These are phyloP conservation scores for Chaetomiaceae sp. DNA, from an alignment of 2,329 filamentous ascomycete genomes.

Conservation along the genomic window DNA sequence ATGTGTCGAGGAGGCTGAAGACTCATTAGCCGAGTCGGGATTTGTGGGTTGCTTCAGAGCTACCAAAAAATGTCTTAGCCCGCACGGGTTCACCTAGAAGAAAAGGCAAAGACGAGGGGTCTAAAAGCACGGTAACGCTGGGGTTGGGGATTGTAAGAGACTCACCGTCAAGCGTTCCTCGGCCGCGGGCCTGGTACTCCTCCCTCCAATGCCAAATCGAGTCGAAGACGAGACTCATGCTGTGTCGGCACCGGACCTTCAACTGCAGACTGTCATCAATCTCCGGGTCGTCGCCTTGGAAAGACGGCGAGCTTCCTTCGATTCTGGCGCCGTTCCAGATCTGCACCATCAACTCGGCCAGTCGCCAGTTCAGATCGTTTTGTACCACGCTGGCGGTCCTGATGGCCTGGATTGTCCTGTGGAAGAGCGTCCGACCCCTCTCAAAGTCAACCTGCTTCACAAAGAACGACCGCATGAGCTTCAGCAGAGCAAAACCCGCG, in stretches of 20 bases:
- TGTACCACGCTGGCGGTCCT: slow-evolving; percentile 68
- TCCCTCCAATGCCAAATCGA: slow-evolving; percentile 83
- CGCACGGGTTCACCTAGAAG: slow-evolving; percentile 28
- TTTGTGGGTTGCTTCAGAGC: slow-evolving; percentile 84
- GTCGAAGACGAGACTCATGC: slow-evolving; percentile 81
- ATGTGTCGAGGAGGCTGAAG: slow-evolving; percentile 63
- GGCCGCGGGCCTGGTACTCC: slow-evolving; percentile 68
- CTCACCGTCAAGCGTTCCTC: slow-evolving; percentile 68
- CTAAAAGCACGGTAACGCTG: neutral
- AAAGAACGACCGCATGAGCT: slow-evolving; percentile 74
- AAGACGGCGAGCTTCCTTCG: slow-evolving; percentile 44
- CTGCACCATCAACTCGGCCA: slow-evolving; percentile 82
- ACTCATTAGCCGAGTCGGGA: slow-evolving; percentile 72
- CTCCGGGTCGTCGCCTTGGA: slow-evolving; percentile 48
- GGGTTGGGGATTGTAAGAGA: slow-evolving; percentile 12
- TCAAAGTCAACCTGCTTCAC: slow-evolving; percentile 66
- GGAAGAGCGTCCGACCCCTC: slow-evolving; percentile 64
- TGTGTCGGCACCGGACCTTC: slow-evolving; percentile 78
- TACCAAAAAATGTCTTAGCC: slow-evolving; percentile 38
- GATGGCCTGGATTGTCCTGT: slow-evolving; percentile 65
- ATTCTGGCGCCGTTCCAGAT: slow-evolving; percentile 72
- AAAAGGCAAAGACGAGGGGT: slow-evolving; percentile 12
- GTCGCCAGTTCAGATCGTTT: slow-evolving; percentile 74
- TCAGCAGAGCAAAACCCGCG: slow-evolving; percentile 71
- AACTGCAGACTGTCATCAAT: slow-evolving; percentile 71